Conservation (phyloP, 2,329 filamentous ascomycete species). For the Boeremia lycopersici region DNA sequence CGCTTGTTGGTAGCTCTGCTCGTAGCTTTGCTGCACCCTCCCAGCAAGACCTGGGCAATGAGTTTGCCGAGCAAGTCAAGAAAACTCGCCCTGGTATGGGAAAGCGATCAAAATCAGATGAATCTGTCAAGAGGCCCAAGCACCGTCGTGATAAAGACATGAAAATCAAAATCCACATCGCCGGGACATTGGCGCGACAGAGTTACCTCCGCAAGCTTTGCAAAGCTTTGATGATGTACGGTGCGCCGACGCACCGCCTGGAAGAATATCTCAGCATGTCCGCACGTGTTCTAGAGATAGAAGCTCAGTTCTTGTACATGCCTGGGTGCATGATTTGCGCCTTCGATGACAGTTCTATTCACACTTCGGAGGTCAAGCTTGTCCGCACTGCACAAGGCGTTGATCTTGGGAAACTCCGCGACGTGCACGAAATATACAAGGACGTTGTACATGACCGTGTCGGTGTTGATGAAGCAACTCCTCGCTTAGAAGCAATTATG, state of each 20-base stretch:
- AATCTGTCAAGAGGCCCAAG: conserved; percentile 44
- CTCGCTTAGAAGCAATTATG: conserved; percentile 67
- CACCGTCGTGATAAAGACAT: conserved; percentile 57
- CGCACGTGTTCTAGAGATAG: conserved; percentile 84
- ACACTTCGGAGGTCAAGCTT: conserved; percentile 81
- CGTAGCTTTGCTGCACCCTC: conserved; percentile 50
- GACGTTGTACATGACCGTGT: conserved; percentile 80
- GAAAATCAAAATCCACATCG: conserved; percentile 66
- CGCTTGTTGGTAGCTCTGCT: conserved; percentile 53
- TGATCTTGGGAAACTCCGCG: conserved; percentile 74
- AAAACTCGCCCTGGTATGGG: conserved; percentile 45
- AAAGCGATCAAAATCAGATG: conserved; percentile 45
- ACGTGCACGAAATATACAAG: conserved; percentile 80
- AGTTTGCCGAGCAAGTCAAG: conserved; percentile 50
- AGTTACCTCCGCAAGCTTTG: conserved; percentile 85
- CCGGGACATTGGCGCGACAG: conserved; percentile 76
- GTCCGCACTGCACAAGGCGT: conserved; percentile 72
- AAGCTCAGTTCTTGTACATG: conserved; percentile 87
- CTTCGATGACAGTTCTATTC: conserved; percentile 75
- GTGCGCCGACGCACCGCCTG: conserved; percentile 86
- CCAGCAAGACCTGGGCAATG: conserved; percentile 50
- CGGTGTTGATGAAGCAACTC: conserved; percentile 71
- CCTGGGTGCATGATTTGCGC: conserved; percentile 94
- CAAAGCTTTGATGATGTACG: conserved; percentile 84
- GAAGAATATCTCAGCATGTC: conserved; percentile 94